phyloP scores from a whole-genome alignment of 2,329 filamentous ascomycete genomes.

The Fusarium anguioides region DNA sequence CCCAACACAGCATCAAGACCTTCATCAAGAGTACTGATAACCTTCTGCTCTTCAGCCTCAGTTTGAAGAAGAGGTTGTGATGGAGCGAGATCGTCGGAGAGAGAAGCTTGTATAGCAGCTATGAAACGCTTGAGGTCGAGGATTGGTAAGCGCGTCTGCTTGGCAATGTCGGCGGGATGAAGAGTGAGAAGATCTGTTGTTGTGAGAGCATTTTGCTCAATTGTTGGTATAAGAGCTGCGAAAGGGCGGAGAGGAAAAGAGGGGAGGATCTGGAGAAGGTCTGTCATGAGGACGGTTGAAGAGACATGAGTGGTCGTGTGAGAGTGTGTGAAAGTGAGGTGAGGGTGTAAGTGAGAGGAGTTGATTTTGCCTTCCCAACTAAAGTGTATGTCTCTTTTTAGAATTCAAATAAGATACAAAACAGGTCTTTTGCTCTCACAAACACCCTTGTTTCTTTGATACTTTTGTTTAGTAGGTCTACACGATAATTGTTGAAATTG shows the following conservation, averaged over 20 bases:
- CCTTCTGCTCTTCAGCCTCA: conserved; percentile 2
- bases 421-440: background rate
- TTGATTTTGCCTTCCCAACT: background rate
- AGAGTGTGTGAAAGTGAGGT: background rate
- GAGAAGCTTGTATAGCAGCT: conserved; percentile 71
- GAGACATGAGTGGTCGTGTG: conserved; percentile 18
- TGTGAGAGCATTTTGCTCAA: conserved; percentile 82
- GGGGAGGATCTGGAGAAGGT: conserved; percentile 85
- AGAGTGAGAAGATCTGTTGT: conserved; percentile 87
- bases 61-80: conserved; percentile 39
- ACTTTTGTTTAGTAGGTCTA: conserved; percentile 3
- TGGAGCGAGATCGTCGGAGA: conserved; percentile 70
- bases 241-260: conserved; percentile 78
- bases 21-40: conserved; percentile 83
- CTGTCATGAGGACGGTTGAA: conserved; percentile 71
- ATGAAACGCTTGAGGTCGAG: conserved; percentile 82
- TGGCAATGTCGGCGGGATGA: conserved; percentile 84
- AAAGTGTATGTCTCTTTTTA: background rate
- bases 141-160: conserved; percentile 83
- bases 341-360: conserved; percentile 25
- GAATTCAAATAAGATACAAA: background rate
- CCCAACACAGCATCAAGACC: conserved; percentile 75
- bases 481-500: conserved; percentile 3
- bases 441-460: background rate
- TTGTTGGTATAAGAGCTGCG: conserved; percentile 78